Evolutionary conservation across 371 early-diverging fungal genomes (phyloP).

Genomic region (Nematocida ausubeli): DNA sequence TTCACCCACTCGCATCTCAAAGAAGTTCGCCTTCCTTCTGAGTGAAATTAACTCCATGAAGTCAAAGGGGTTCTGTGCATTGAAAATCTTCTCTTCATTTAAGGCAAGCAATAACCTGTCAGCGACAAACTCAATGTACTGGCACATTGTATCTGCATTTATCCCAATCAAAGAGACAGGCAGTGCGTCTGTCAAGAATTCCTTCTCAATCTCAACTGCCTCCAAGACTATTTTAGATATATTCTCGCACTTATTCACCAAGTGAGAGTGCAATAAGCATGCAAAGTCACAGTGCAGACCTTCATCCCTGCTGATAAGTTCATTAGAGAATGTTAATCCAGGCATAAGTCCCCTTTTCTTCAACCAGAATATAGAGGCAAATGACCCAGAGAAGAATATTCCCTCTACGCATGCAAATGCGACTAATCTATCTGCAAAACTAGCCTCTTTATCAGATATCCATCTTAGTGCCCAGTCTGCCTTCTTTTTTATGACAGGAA

Average conservation of each 20-base stretch:
- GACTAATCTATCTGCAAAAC: constrained; percentile 87
- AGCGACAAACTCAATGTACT: constrained; percentile 98
- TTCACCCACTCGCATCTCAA: constrained; percentile 95
- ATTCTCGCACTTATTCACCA: constrained; percentile 74
- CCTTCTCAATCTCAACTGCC: constrained; percentile 88
- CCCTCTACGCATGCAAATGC: constrained; percentile 99
- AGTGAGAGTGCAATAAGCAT: constrained; percentile 83
- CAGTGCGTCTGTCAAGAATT: constrained; percentile 86
- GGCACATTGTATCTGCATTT: constrained; percentile 88
- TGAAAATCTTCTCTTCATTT: constrained; percentile 79
- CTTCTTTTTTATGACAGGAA: constrained; percentile 90
- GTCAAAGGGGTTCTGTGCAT: constrained; percentile 89
- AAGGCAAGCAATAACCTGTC: constrained; percentile 87
- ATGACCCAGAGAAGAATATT: constrained; percentile 95
- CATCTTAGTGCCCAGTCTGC: constrained; percentile 96
- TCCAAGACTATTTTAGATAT: constrained; percentile 74
- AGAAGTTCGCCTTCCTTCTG: constrained; percentile 96
- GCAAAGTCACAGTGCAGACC: constrained; percentile 99
- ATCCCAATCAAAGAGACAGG: constrained; percentile 93
- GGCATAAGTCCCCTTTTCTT: constrained; percentile 99
- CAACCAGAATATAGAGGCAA: constrained; percentile 98
- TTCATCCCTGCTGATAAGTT: constrained; percentile 96
- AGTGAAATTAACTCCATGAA: constrained; percentile 98
- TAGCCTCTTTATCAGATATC: constrained; percentile 78
- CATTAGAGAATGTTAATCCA: constrained; percentile 96